These are phyloP conservation scores for Spergularia bocconei DNA, from an alignment of 148 eudicot genomes.

Conservation along the genomic window DNA sequence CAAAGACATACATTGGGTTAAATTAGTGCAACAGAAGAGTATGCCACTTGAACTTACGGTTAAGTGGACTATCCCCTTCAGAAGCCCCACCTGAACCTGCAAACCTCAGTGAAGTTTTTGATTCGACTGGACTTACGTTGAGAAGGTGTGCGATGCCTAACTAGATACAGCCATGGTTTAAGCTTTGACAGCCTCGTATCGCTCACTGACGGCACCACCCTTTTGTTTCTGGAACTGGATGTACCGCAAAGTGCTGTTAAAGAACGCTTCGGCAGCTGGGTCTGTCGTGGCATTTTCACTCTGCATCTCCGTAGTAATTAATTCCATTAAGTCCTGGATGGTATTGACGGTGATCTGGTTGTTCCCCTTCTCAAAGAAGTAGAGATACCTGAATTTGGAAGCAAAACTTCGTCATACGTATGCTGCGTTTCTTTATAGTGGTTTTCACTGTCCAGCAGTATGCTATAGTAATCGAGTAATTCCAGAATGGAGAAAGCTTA, in stretches of 20 bases:
- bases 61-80: constrained; percentile 7
- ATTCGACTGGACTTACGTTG: neutral
- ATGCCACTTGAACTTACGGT: neutral
- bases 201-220: constrained; percentile 87
- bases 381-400: constrained; percentile 66
- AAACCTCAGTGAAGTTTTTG: constrained; percentile 12
- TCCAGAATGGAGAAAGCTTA: constrained; percentile 30
- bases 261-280: constrained; percentile 89
- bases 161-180: constrained; percentile 22
- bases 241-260: constrained; percentile 81
- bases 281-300: constrained; percentile 63
- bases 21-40: constrained; percentile 10
- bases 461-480: neutral
- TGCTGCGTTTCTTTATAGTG: neutral
- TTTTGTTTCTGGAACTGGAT: constrained; percentile 96
- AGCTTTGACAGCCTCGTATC: constrained; percentile 65
- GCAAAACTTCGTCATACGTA: neutral
- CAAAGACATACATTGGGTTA: neutral
- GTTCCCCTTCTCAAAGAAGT: constrained; percentile 94
- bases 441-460: neutral
- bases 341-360: constrained; percentile 72
- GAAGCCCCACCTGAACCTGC: neutral
- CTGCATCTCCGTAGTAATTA: constrained; percentile 80
- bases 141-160: constrained; percentile 4
- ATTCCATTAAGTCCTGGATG: constrained; percentile 73